Conservation (phyloP, 176 grass and related monocot genomes). For the Zizania latifolia region DNA sequence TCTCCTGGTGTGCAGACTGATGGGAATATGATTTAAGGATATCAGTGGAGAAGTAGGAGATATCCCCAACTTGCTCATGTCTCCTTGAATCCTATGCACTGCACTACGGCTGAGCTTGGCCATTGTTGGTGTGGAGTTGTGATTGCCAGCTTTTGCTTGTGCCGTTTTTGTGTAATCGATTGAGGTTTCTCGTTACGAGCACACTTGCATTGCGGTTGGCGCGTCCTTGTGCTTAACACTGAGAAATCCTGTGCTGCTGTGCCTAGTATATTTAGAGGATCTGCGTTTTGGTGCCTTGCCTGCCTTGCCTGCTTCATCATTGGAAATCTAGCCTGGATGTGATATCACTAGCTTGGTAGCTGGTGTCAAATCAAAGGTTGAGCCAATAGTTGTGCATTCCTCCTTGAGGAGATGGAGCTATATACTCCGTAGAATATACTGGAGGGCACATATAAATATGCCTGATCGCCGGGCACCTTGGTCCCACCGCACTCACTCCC, state of each 20-base stretch:
- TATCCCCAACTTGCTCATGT: conserved; percentile 27
- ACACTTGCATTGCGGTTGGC: not conserved
- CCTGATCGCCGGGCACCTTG: no score
- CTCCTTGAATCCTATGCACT: conserved; percentile 4
- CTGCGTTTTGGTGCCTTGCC: not conserved
- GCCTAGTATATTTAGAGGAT: not conserved
- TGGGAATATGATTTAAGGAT: conserved; percentile 1
- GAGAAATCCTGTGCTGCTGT: not conserved
- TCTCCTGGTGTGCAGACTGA: conserved; percentile 8
- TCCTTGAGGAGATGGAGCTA: no score
- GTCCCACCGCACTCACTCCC: no score
- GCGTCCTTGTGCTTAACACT: conserved; percentile 10
- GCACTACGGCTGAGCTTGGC: no score
- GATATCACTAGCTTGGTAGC: not conserved
- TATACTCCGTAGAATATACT: no score
- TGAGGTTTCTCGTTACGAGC: not conserved
- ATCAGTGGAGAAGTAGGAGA: conserved; percentile 4
- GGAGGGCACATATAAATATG: no score
- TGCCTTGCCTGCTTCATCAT: not conserved
- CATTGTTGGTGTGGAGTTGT: conserved; percentile 1
- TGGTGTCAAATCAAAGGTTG: not conserved
- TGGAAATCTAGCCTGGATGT: not conserved
- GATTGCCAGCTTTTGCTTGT: not conserved
- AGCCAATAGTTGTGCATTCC: no score
- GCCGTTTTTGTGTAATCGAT: not conserved